Conservation (phyloP, 2,329 filamentous ascomycete genomes). For the Xylariaceae sp. region DNA sequence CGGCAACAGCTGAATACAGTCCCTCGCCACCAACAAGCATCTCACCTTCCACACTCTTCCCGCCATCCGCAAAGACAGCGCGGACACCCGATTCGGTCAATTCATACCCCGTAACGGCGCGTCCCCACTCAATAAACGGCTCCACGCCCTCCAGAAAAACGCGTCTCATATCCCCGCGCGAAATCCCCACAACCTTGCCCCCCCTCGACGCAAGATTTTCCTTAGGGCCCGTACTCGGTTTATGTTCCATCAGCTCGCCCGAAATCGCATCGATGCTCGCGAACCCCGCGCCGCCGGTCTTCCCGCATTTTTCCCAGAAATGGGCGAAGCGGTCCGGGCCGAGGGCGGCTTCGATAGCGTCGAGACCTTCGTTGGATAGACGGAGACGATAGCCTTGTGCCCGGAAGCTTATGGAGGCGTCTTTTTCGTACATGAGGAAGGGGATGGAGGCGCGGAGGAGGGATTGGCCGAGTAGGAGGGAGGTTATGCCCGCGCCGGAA, state of each 20-base stretch:
- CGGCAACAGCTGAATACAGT: conserved; percentile 55
- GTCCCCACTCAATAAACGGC: conserved; percentile 48
- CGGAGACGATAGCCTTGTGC: conserved; percentile 51
- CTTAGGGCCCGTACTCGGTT: not conserved
- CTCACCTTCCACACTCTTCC: conserved; percentile 17
- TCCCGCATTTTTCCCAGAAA: conserved; percentile 57
- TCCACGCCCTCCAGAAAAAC: conserved; percentile 55
- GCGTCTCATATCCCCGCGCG: conserved; percentile 57
- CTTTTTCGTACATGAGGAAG: conserved; percentile 54
- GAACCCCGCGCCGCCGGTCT: conserved; percentile 54
- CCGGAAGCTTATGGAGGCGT: conserved; percentile 46
- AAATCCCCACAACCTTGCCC: conserved; percentile 57
- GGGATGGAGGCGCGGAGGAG: conserved; percentile 40
- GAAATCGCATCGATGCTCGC: conserved; percentile 48
- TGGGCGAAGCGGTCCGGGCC: conserved; percentile 40
- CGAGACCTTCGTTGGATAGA: conserved; percentile 34
- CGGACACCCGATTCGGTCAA: conserved; percentile 48
- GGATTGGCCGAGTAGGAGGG: conserved; percentile 41
- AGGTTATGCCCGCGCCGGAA: conserved; percentile 41
- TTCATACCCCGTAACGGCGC: conserved; percentile 55
- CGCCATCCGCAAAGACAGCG: conserved; percentile 55
- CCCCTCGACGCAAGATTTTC: conserved; percentile 45
- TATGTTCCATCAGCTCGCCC: conserved; percentile 36
- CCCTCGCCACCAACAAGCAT: conserved; percentile 50
- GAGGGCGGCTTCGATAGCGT: conserved; percentile 56